Evolutionary conservation across 345 rosid genomes (phyloP), one percentile per base, ranked within the genome.

Genomic region (Hibiscus syriacus): DNA sequence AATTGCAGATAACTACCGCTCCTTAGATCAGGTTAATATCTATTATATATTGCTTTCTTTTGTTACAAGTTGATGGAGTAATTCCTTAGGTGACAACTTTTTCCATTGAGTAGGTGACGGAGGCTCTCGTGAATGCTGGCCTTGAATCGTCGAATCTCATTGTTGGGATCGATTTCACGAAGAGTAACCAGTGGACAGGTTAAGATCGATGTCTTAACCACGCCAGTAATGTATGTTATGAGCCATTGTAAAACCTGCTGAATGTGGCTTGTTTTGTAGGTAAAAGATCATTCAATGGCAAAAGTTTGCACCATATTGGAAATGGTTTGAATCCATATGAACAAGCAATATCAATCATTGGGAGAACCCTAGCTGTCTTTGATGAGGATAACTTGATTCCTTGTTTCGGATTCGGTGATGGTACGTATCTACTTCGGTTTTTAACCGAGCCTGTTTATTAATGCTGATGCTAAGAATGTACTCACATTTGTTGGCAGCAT

Each of bases 141-240:
- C 81, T 94, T 12, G 98, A 94, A 80, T 91, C 98, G 43, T 94
- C 97, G 36, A 94, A 94, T 82, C 97, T 94, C 71, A 81, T 94
- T 16, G 96, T 94, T 56, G 99, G 99, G 70, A 84, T 94, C 71
- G 99, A 91, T 82, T 91, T 91, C 77, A 94, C 99, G 3, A 94
- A 94, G 84, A 94, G 99, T 81, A 94, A 94, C 5, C 93, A 87
- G 64, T 94, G 98, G 99, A 94, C 99, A 80, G 99, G 99, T 91
- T 48, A 45, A 61, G 57, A 7, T 74, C 64, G 63, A 12, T 63
- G 63, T 67, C 27, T 77, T 61, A 53, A 20, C 22, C 0, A 13
- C 73, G 39, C 52, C 54, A 56, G 38, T 56, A 53, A 67, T 78
- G 30, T 59, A 32, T 68, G 29, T 66, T 67, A 19, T 29, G 34